Conservation (phyloP, 164 flowering plant genomes). For the Vitis rotundifolia region DNA sequence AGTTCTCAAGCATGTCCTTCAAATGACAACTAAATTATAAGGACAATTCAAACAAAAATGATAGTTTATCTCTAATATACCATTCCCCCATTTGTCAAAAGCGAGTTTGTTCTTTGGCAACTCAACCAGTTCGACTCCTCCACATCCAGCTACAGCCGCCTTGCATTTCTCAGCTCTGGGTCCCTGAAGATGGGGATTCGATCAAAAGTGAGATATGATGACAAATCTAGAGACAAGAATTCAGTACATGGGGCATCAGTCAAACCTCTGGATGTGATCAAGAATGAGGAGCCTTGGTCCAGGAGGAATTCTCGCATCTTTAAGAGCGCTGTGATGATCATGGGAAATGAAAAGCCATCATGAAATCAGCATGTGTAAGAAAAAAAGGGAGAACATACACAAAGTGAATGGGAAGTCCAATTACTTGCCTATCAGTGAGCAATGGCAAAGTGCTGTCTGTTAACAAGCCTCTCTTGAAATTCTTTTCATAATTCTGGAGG, state of each 20-base stretch:
- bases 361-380: not conserved
- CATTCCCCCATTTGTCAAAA: no score
- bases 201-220: conserved; percentile 1
- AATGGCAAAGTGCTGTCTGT: conserved; percentile 81
- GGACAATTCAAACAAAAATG: no score
- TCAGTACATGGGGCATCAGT: not conserved
- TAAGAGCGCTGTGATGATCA: conserved; percentile 71
- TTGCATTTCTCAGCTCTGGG: conserved; percentile 43
- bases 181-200: conserved; percentile 38
- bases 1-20: no score
- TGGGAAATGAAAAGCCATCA: not conserved
- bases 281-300: conserved; percentile 96
- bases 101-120: no score
- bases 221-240: not conserved
- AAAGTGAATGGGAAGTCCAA: not conserved
- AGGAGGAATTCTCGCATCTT: conserved; percentile 90
- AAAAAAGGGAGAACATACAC: not conserved
- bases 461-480: conserved; percentile 82
- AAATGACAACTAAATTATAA: no score
- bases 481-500: conserved; percentile 81
- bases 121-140: not conserved
- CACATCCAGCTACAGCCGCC: not conserved
- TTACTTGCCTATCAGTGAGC: conserved; percentile 78
- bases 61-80: no score
- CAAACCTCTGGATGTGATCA: conserved; percentile 75